Conservation (phyloP, 257 asterid genomes). For the Lycium ferocissimum region DNA sequence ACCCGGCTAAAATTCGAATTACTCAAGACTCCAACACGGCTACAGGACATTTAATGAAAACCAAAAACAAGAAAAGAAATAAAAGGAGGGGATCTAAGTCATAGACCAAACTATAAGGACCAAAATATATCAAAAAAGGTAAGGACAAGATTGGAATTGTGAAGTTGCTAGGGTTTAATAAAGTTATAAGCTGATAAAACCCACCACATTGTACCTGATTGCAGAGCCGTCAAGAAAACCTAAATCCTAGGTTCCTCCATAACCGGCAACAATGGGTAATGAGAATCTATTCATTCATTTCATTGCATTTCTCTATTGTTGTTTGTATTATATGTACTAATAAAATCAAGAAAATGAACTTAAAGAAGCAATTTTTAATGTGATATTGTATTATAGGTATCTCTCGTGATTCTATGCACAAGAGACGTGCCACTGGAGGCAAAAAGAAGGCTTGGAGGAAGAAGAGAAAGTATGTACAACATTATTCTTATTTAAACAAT, state of each 20-base stretch:
- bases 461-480: conserved; percentile 54
- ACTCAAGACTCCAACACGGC: no score
- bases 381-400: conserved; percentile 39
- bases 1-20: no score
- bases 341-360: neutral
- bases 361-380: neutral
- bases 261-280: conserved; percentile 35
- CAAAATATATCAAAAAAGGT: neutral
- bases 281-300: neutral
- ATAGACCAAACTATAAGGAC: neutral
- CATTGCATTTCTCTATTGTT: neutral
- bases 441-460: conserved; percentile 65
- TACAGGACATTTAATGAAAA: no score
- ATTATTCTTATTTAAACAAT: neutral
- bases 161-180: conserved; percentile 28
- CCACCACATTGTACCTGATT: neutral
- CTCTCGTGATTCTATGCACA: conserved; percentile 65
- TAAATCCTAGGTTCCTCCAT: conserved; percentile 7
- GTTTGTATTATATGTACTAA: neutral
- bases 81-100: no score
- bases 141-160: conserved; percentile 28
- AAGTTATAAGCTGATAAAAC: conserved; percentile 13
- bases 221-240: neutral
- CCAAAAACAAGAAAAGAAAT: no score
- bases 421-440: conserved; percentile 65